Percentiles rank a stretch among this genome's conserved stretches.
Evolutionary conservation across 768 basidiomycete species (phyloP).

Genomic region (Baorangia bicolor): DNA sequence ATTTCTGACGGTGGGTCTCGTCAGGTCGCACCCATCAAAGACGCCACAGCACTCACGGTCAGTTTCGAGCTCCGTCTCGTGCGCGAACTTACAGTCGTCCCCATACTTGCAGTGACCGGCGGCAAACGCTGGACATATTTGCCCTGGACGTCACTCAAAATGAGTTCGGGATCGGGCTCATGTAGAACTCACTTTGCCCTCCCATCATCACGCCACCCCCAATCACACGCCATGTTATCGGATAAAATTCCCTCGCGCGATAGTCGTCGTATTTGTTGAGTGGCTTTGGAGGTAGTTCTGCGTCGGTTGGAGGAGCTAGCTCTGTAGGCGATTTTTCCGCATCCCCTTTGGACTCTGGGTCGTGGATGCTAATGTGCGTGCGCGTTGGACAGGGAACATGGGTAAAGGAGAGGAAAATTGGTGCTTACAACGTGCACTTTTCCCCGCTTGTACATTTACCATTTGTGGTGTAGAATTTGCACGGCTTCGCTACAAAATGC

Average conservation of each 20-base stretch:
- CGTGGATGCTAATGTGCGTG: slow-evolving; percentile 43
- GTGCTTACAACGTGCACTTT: slow-evolving; percentile 58
- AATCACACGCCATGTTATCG: slow-evolving; percentile 74
- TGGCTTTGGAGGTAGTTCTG: slow-evolving; percentile 29
- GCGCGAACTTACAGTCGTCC: slow-evolving; percentile 29
- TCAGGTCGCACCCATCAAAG: neutral
- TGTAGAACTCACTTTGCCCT: slow-evolving; percentile 31
- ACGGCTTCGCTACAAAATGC: slow-evolving; percentile 50
- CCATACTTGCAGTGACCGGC: slow-evolving; percentile 28
- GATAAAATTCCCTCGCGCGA: slow-evolving; percentile 52
- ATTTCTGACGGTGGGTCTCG: neutral
- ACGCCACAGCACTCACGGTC: slow-evolving; percentile 19
- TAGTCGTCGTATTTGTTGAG: slow-evolving; percentile 34
- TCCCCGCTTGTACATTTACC: slow-evolving; percentile 52
- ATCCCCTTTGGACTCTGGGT: slow-evolving; percentile 16
- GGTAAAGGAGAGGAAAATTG: neutral
- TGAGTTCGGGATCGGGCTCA: neutral
- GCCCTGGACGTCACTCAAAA: slow-evolving; percentile 17
- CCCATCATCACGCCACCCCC: slow-evolving; percentile 76
- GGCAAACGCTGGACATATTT: slow-evolving; percentile 24
- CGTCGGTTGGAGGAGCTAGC: slow-evolving; percentile 1
- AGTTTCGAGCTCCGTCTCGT: slow-evolving; percentile 25
- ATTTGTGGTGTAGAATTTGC: slow-evolving; percentile 50
- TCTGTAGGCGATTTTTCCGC: neutral
- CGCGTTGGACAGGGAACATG: neutral